phyloP scores from a whole-genome alignment of 169 alveolate species.

The Eimeria praecox region DNA sequence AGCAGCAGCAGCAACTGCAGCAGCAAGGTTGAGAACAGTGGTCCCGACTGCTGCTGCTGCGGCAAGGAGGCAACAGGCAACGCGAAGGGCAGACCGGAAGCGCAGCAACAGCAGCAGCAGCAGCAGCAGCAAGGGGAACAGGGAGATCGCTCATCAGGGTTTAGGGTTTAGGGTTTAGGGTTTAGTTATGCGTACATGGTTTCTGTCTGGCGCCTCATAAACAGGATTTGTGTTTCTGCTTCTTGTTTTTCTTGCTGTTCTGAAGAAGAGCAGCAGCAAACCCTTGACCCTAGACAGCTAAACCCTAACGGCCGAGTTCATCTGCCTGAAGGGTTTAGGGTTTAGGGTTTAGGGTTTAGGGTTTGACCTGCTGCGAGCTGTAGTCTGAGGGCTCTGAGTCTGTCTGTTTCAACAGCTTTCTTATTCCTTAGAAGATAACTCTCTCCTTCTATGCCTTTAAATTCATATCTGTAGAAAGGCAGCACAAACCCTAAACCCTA shows the following conservation, averaged over 20 bases:
- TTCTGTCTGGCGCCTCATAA: not conserved
- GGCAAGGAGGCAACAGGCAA: not conserved
- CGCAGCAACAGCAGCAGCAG: not conserved
- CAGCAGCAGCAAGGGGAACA: not conserved
- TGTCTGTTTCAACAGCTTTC: not conserved
- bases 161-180: not conserved
- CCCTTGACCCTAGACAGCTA: not conserved
- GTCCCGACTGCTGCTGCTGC: not conserved
- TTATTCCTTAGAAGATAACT: not conserved
- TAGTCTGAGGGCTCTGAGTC: not conserved
- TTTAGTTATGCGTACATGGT: not conserved
- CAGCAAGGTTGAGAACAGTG: not conserved
- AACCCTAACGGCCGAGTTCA: too few relatives aligned
- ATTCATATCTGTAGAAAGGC: not conserved
- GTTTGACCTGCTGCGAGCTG: not conserved
- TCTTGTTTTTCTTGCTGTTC: constrained; percentile 1
- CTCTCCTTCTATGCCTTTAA: not conserved
- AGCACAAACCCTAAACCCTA: not conserved
- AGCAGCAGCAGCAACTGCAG: not conserved
- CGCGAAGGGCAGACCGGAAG: not conserved
- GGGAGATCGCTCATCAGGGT: not conserved
- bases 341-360: not conserved
- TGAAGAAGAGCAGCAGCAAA: not conserved
- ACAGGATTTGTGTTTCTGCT: not conserved
- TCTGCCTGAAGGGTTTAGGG: not conserved